Base-by-base conservation (phyloP, 805 yeast species). In the Candida maesae region DNA sequence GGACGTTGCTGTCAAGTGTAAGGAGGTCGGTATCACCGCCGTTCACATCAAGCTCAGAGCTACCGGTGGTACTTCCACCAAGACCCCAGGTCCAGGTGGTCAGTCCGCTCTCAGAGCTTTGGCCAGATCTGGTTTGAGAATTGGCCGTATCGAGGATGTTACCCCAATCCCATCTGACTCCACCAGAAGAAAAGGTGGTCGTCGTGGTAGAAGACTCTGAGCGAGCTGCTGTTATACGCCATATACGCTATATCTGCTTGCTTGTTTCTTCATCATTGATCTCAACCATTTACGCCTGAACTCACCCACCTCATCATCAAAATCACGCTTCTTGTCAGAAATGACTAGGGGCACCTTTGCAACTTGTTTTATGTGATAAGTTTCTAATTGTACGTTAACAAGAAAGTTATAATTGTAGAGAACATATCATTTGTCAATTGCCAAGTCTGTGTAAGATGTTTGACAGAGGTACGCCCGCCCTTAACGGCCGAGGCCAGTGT, bases 141-240 rank as follows among this genome's bases (percentile, higher is more conserved):
- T 93, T 61, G 99, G 99, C 66, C 89, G 99, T 78, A 93, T 93
- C 64, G 99, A 95, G 81, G 99, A 93, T 74, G 99, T 93, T 61
- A 93, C 99, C 63, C 99, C 99, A 74, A 90, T 93, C 66, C 99
- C 99, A 74, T 93, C 99, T 62, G 99, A 93, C 77, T 90, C 98
- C 66, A 95, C 99, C 74, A 93, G 99, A 85, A 87, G 91, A 88
- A 95, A 93, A 95, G 99, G 99, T 88, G 99, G 99, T 87, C 93
- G 99, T 82, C 90, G 99, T 84, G 99, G 99, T 91, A 91, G 99
- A 84, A 89, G 99, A 86, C 84, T 90, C 77, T 87, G 74, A 76
- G 31, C 36, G 41, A 28, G 37, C 41, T 37, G 35, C 18, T 33
- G 13, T 13, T 37, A 20, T 36, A 15, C 28, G 21, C 12, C 14